Base-by-base conservation (phyloP, 1,284 basidiomycete genomes). In the Paramarasmius palmivorus region DNA sequence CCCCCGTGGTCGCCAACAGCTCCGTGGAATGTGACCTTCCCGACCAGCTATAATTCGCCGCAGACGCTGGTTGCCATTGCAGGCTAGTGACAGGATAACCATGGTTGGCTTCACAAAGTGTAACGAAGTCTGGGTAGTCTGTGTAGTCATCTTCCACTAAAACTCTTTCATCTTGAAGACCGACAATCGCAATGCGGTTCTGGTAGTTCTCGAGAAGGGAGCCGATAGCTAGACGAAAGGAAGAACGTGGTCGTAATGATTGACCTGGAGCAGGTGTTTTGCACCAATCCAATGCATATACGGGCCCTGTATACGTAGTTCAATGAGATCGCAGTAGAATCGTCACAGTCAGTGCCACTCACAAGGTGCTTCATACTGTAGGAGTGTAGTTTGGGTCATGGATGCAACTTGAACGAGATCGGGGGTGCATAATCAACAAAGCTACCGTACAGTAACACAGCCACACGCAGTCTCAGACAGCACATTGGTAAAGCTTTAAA, bases 1-100 rank as follows among this genome's bases (percentile, higher is more conserved):
- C 95, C 22, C 91, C 92, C 0, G 92, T 94, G 4, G 92, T 95
- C 12, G 94, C 95, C 15, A 98, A 76, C 49, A 96, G 72, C 70
- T 97, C 95, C 39, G 86, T 78, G 15, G 73, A 70, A 3, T 75
- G 72, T 3, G 77, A 72, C 62, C 86, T 88, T 63, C 83, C 79
- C 8, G 80, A 75, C 88, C 86, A 92, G 41, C 75, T 68, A 63
- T 81, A 83, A 50, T 73, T 78, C 44, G 75, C 68, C 23, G 90
- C 78, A 20, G 81, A 78, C 3, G 82, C 78, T 19, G 92, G 92
- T 60, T 92, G 90, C 88, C 92, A 94, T 65, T 89, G 88, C 49
- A 94, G 67, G 64, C 81, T 86, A 7, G 90, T 93, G 6, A 89
- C 89, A 8, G 92, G 92, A 70, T 93, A 94, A 49, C 90, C 90